phyloP scores from a whole-genome alignment of 148 eudicot species.

The Rhododendron ovatum region DNA sequence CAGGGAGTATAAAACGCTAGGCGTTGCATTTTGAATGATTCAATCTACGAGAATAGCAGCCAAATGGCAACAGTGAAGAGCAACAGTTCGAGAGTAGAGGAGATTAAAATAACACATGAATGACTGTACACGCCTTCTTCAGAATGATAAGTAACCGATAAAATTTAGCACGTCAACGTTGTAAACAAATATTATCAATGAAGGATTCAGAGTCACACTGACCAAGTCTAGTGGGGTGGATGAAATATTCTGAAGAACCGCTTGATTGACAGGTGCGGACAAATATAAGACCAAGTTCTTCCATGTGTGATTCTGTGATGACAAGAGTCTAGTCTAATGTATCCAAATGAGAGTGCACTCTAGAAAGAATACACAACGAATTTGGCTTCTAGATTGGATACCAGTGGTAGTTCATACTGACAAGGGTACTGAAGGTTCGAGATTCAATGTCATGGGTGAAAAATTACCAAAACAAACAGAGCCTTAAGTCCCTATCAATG shows the following conservation, averaged over 20 bases:
- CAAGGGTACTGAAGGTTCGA: neutral
- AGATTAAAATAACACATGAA: neutral
- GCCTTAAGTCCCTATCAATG: neutral
- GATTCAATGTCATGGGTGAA: neutral
- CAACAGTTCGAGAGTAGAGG: neutral
- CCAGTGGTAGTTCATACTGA: neutral
- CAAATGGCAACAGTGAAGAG: neutral
- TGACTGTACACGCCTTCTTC: neutral
- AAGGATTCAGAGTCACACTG: neutral
- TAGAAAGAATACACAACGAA: neutral
- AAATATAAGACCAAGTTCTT: neutral
- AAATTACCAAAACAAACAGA: neutral
- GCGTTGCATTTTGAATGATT: neutral
- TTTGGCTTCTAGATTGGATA: neutral
- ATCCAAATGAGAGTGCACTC: neutral
- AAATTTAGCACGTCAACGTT: neutral
- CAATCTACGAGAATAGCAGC: neutral
- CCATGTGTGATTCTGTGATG: neutral
- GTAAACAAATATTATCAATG: neutral
- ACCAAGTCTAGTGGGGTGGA: neutral
- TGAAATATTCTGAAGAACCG: neutral
- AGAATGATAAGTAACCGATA: neutral
- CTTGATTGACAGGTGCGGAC: neutral
- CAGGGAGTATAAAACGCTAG: neutral
- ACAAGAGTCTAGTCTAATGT: neutral